Evolutionary conservation across 2,329 filamentous ascomycete species (phyloP), one percentile per base, ranked within the genome.

Genomic region (Colletotrichum sp.): DNA sequence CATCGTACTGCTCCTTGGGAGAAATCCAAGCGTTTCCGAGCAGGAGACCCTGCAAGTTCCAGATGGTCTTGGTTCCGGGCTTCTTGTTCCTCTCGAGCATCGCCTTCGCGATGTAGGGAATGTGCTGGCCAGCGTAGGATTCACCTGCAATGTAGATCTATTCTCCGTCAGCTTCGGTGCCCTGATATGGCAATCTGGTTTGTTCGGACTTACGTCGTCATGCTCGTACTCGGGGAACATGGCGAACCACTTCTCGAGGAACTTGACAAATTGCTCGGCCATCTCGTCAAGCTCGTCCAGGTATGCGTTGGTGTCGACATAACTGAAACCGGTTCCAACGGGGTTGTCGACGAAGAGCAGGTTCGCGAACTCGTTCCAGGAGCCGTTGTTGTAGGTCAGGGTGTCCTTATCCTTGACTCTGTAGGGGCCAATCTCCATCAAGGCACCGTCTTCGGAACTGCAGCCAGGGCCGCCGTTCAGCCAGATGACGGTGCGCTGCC

Each of bases 21-120:
- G 96, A 95, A 69, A 99, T 96, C 97, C 98, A 99, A 52, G 96
- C 97, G 83, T 99, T 99, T 71, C 98, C 98, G 77, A 99, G 99
- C 44, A 99, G 84, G 24, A 99, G 88, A 10, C 96, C 97, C 79
- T 93, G 90, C 32, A 99, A 86, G 67, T 94, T 93, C 97, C 96
- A 99, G 30, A 85, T 84, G 55, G 87, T 83, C 70, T 87, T 85
- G 7, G 86, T 85, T 26, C 82, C 82, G 16, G 85, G 84, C n/a
- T 87, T 87, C 81, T 94, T 93, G 87, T 99, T 99, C 76, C 95
- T 95, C 64, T 96, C 93, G 74, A 98, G 89, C 71, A 99, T 98
- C 24, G 94, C 94, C 81, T 93, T 93, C n/a, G 96, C 95, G 78
- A 99, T 97, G 84, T 99, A 98, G 2, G 97, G 97, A 77, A 99